Percentiles rank a stretch among this genome's conserved stretches.
phyloP scores from a whole-genome alignment of 2,329 filamentous ascomycete species.

The Botrytis squamosa region DNA sequence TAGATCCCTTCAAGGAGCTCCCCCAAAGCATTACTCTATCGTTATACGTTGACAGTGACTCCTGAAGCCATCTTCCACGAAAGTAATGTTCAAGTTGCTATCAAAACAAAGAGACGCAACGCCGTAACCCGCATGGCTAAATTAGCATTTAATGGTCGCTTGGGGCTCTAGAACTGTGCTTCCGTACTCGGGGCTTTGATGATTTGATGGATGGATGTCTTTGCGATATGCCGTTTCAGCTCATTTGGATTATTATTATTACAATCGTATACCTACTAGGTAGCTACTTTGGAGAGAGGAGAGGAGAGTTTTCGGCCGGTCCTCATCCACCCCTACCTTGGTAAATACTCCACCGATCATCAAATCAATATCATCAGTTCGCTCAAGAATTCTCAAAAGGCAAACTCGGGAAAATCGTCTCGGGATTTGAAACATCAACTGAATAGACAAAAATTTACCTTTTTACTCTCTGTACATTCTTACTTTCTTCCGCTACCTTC shows the following conservation, averaged over 20 bases:
- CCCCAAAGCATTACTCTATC: neutral
- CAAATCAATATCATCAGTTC: neutral
- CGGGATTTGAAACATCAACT: neutral
- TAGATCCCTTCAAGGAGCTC: neutral
- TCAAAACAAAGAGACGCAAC: neutral
- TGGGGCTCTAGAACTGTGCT: constrained; percentile 9
- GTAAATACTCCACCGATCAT: constrained; percentile 2
- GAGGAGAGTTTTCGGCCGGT: neutral
- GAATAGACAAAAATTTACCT: neutral
- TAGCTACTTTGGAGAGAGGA: neutral
- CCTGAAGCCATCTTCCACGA: neutral
- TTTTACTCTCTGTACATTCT: neutral
- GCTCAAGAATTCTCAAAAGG: neutral
- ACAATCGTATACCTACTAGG: neutral
- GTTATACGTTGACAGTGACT: neutral
- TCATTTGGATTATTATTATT: neutral
- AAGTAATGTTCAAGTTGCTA: neutral
- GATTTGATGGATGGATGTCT: neutral
- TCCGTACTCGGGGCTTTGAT: constrained; percentile 12
- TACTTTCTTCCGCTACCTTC: neutral
- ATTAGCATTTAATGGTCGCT: neutral
- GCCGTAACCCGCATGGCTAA: neutral
- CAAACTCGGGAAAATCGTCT: constrained; percentile 3
- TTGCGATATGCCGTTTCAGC: neutral
- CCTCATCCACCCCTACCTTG: neutral